Conservation (phyloP, 106 monocot species). For the Agapanthus africanus region DNA sequence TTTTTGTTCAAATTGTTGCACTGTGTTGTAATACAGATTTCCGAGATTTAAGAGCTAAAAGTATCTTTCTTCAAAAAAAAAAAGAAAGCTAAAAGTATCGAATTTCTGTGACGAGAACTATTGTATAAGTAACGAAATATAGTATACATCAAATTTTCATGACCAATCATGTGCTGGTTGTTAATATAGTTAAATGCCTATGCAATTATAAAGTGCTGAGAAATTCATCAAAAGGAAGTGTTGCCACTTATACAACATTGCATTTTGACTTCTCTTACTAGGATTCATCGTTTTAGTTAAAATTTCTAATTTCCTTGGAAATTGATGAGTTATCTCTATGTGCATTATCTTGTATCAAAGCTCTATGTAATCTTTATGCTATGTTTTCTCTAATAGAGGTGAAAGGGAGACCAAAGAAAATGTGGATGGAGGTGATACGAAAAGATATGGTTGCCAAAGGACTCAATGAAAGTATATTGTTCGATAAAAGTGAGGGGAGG, state of each 20-base stretch:
- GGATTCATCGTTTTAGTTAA: background rate
- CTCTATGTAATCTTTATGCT: no score
- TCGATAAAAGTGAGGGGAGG: no score
- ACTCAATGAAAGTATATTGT: no score
- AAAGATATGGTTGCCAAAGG: no score
- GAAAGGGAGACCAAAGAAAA: no score
- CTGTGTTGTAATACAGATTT: background rate
- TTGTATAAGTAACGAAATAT: background rate
- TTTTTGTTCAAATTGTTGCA: constrained; percentile 1
- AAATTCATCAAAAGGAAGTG: background rate
- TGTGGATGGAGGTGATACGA: no score
- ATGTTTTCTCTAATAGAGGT: no score
- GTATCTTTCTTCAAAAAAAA: no score
- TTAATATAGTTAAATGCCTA: background rate
- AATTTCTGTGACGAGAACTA: background rate
- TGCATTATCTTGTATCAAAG: background rate
- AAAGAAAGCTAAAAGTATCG: background rate
- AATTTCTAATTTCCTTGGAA: background rate
- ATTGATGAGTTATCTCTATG: no score
- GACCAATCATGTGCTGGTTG: background rate
- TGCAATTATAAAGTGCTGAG: background rate
- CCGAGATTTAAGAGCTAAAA: background rate
- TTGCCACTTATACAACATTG: no score
- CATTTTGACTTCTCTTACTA: no score
- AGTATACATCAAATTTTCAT: background rate